Conservation (phyloP, 768 basidiomycete genomes). For the Rhodotorula sphaerocarpa region DNA sequence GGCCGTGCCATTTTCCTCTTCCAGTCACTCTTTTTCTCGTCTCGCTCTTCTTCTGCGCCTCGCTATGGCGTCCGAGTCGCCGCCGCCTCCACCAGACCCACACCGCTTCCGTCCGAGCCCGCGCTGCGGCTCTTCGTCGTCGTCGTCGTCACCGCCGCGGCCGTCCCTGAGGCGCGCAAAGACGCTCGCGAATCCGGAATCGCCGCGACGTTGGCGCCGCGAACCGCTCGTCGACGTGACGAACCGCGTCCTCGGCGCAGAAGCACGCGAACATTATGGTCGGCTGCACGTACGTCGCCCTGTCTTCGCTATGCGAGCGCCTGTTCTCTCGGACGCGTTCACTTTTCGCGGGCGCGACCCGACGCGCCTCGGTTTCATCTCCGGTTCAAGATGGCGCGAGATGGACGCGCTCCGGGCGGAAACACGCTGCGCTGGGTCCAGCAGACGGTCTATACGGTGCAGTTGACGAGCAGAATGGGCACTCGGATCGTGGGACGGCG, state of each 20-base stretch:
- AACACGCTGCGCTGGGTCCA: no score
- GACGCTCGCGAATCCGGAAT: constrained; percentile 23
- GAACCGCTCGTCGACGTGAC: constrained; percentile 26
- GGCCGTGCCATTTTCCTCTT: neutral
- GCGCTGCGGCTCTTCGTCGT: neutral
- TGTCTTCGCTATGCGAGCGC: no score
- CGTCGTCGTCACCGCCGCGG: neutral
- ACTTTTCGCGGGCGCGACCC: neutral
- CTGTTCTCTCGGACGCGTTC: no score
- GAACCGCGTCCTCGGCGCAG: constrained; percentile 10
- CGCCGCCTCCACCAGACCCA: constrained; percentile 17
- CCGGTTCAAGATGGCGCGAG: no score
- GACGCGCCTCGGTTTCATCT: no score
- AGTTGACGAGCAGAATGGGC: no score
- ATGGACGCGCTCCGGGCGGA: no score
- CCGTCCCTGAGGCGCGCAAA: constrained; percentile 10
- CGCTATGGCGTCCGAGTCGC: constrained; percentile 2
- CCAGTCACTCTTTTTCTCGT: neutral
- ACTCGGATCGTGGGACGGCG: no score
- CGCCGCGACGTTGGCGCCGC: constrained; percentile 15
- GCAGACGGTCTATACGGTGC: no score
- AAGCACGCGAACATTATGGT: neutral
- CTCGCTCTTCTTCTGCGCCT: neutral
- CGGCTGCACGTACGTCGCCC: constrained; percentile 6
- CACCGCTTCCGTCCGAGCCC: constrained; percentile 5